Evolutionary conservation across 495 filamentous ascomycete species (phyloP), one percentile per base, ranked within the genome.

Genomic region (Aspergillus egyptiacus): DNA sequence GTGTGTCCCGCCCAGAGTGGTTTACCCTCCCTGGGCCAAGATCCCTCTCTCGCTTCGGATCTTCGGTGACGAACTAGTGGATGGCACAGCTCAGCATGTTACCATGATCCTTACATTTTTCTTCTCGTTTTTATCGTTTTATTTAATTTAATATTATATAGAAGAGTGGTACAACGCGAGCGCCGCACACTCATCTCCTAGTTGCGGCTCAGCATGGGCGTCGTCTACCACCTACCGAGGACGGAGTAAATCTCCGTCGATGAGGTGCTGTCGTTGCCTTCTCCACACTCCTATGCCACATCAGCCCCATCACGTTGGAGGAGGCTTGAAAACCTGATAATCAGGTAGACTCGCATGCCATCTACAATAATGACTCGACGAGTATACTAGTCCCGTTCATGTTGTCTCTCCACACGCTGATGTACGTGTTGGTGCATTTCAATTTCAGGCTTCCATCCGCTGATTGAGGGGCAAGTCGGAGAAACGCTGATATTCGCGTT

Each of bases 1-100:
- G 70, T 68, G 64, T 70, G 66, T 62, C 61, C 60, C 62, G 63
- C 56, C 54, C 53, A 43, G 59, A 63, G 58, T 48, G 56, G 63
- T 61, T 49, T 51, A 50, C 43, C 31, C 48, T 51, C 50, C 50
- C 57, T 54, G 49, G 49, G 58, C 58, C 58, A 65, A 60, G 63
- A 64, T 58, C 55, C 57, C 63, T 58, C 40, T 31, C 40, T 62
- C 56, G 60, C 4, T 14, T 18, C 30, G 3, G 30, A 30, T 44
- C 31, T 25, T 51, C 25, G 15, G 36, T 40, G 17, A 25, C n/a
- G 30, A 38, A 31, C 44, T 20, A 36, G 30, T n/a, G n/a, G n/a
- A n/a, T n/a, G n/a, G n/a, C n/a, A n/a, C n/a, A n/a, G n/a, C n/a
- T n/a, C n/a, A 18, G 33, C n/a, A n/a, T 39, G 20, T 41, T 28